Base-by-base conservation (phyloP, 208 protist genomes). In the Trypanosoma scelopori region DNA sequence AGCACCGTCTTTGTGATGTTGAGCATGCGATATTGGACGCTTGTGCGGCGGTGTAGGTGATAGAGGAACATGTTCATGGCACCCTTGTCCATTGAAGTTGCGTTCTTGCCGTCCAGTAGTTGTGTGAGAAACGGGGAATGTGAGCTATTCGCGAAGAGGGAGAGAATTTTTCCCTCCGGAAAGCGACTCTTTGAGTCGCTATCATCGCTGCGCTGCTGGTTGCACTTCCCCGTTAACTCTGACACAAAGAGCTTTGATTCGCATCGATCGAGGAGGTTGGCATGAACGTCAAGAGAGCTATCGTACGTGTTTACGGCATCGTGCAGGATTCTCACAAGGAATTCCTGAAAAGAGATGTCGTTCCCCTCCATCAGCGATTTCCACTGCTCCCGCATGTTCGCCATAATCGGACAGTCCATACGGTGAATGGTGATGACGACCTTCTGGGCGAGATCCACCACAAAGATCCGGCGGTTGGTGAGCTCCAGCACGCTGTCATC, bases 21-120 rank as follows among this genome's bases (percentile, higher is more conserved):
- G 27, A 95, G 78, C 73, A 89, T 87, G 35, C 89, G 86, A 57
- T 89, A 78, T 71, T 93, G 84, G 62, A 93, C 89, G 56, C 74
- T 88, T 2, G 89, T 89, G 27, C 89, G 89, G 47, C 89, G 86
- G 70, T 95, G 84, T 23, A 95, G 69, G 62, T 93, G 89, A 53
- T 95, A 84, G 23, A 95, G 71, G 67, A 94, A 94, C 49, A 80
- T 85, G 64, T 92, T 94, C 82, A 92, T 91, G 47, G 85, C 76
- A 13, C 80, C 69, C 60, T 94, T 94, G 55, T 86, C 73, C 55
- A 91, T 78, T 11, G 76, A 73, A 11, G 46, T 67, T 37, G 37
- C 57, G 59, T 81, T 74, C 15, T 86, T 73, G 6, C 53, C 22
- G 65, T 94, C 82, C 4, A 94, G 76, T 50, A 94, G 76, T 13